A percentile compares a stretch with the other conserved stretches of the same genome.
These are phyloP conservation scores for Tylopilus sp. DNA, from an alignment of 1,284 basidiomycete genomes.

Conservation along the genomic window DNA sequence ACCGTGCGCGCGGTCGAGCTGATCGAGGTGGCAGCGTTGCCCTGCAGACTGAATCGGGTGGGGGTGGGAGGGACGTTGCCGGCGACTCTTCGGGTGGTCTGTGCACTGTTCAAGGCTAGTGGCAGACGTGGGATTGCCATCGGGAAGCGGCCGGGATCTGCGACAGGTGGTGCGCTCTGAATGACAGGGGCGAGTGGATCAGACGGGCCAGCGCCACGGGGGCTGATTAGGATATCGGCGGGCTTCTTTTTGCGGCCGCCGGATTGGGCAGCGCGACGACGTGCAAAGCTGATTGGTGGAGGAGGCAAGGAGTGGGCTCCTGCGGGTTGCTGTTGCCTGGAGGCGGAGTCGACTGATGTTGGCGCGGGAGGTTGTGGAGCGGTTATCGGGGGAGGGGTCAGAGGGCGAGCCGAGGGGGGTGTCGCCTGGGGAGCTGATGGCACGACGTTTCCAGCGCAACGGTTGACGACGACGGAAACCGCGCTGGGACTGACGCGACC, in stretches of 20 bases:
- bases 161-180: slow-evolving; percentile 69
- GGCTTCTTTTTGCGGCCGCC: slow-evolving; percentile 64
- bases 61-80: slow-evolving; percentile 70
- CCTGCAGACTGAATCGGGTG: slow-evolving; percentile 55
- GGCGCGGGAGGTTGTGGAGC: slow-evolving; percentile 23
- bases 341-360: slow-evolving; percentile 15
- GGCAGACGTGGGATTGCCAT: slow-evolving; percentile 70
- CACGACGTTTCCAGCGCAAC: slow-evolving; percentile 28
- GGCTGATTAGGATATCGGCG: slow-evolving; percentile 72
- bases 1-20: slow-evolving; percentile 25
- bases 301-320: slow-evolving; percentile 45
- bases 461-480: slow-evolving; percentile 21
- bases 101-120: slow-evolving; percentile 42
- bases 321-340: slow-evolving; percentile 17
- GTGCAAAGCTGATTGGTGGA: slow-evolving; percentile 70
- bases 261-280: slow-evolving; percentile 59
- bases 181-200: slow-evolving; percentile 61
- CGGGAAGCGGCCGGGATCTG: slow-evolving; percentile 43
- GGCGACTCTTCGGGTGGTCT: slow-evolving; percentile 44
- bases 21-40: slow-evolving; percentile 24
- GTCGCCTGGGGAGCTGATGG: slow-evolving; percentile 24
- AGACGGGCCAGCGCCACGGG: slow-evolving; percentile 50
- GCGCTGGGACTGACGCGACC: slow-evolving; percentile 40
- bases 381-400: slow-evolving; percentile 29
- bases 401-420: slow-evolving; percentile 17